Base-by-base conservation (phyloP, 2,329 filamentous ascomycete genomes). In the Alternaria sp. region DNA sequence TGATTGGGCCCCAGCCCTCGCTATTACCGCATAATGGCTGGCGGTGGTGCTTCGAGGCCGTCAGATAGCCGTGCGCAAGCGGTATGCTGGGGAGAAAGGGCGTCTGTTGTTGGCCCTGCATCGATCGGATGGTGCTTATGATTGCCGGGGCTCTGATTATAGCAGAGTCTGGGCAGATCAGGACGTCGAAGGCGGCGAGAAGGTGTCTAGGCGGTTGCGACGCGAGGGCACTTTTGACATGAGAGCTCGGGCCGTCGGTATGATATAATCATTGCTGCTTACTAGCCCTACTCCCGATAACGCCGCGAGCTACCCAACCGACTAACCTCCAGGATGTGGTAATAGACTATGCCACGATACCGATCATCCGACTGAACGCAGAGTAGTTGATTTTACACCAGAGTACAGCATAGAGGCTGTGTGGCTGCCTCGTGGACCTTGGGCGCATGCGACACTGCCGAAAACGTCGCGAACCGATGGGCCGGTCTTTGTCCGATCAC, bases 1-100 rank as follows among this genome's bases (percentile, higher is more conserved):
- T 97, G 77, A 99, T 78, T 21, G 96, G 96, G 1, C 96, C 96
- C 96, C 96, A 99, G 74, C 96, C 96, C 81, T 98, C 95, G 58
- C 86, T 84, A 81, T 97, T 96, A 79, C 91, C 89, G 82, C 95
- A 98, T 80, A 97, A 84, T 61, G 92, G 89, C 78, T 96, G 91
- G 68, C 82, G 82, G 59, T 78, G 72, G 55, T 70, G 67, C 55
- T 67, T 69, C 52, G 79, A 79, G 19, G 82, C 79, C 32, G 75
- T 85, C 65, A 93, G 86, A 80, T 92, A 93, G 71, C 77, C 77
- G 67, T 72, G 65, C 59, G 69, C 67, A 57, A 68, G 70, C 66
- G 67, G 70, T 64, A 67, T 62, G 65, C 71, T 43, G 63, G 69
- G 65, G 70, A 74, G 70, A 60, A 81, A 72, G 54, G 77, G 78